A percentile compares a stretch with the other conserved stretches of the same genome.
Evolutionary conservation across 768 basidiomycete genomes (phyloP).

Genomic region (Cystobasidium onofrii): DNA sequence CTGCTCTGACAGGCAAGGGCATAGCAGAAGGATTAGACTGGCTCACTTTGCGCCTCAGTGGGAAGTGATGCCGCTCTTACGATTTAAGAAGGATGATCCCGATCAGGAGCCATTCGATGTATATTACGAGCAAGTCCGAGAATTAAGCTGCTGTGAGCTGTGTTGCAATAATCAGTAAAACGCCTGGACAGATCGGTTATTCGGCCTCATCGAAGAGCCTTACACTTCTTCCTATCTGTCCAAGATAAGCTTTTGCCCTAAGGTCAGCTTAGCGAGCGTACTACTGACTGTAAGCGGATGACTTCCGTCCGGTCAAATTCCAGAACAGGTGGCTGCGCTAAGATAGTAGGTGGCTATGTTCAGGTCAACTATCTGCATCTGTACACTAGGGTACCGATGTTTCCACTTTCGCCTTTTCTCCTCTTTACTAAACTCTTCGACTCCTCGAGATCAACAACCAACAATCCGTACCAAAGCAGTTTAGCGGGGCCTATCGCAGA

Average conservation of each 20-base stretch:
- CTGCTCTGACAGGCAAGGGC: conserved; percentile 20
- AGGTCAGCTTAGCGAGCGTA: not conserved
- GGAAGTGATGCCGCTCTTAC: not conserved
- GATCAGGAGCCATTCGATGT: not conserved
- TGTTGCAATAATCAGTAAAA: not conserved
- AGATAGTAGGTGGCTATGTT: too few species aligned
- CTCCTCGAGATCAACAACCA: not conserved
- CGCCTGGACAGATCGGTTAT: too few species aligned
- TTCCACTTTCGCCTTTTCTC: not conserved
- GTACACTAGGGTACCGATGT: not conserved
- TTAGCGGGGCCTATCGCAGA: too few species aligned
- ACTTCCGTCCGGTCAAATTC: not conserved
- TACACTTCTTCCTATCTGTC: not conserved
- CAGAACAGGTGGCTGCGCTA: not conserved
- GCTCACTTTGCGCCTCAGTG: conserved; percentile 16
- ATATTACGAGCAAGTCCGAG: not conserved
- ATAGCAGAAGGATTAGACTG: conserved; percentile 20
- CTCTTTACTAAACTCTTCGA: not conserved
- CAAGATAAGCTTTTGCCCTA: not conserved
- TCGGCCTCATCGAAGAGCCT: not conserved
- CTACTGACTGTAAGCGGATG: not conserved
- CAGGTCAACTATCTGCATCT: too few species aligned
- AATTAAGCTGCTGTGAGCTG: not conserved
- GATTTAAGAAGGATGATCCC: not conserved
- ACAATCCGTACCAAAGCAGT: too few species aligned